Base-by-base conservation (phyloP, 768 basidiomycete species). In the Mycena maculata region DNA sequence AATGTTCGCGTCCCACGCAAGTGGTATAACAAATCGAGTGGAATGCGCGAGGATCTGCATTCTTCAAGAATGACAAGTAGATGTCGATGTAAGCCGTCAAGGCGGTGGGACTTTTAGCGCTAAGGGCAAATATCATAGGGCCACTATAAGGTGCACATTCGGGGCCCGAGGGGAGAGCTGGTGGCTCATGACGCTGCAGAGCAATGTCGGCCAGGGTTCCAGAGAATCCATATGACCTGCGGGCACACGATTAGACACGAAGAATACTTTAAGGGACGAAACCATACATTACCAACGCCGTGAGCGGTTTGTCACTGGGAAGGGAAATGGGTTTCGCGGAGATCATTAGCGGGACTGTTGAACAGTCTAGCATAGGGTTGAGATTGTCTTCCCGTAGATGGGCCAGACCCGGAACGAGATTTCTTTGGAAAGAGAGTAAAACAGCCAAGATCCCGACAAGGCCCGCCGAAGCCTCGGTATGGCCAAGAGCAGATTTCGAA, bases 211-310 rank as follows among this genome's bases (percentile, higher is more conserved):
- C 65, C 22, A 70, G 41, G 11, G 69, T 70, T 6, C 69, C 69
- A 6, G 69, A 60, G 36, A 70, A 63, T 0, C 69, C 69, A 30
- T 65, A 67, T 1, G 69, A 62, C 54, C 69, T 65, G n/a, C 53
- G 20, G 4, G 38, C 20, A 31, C n/a, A 38, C n/a, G 2, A 25
- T 52, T 28, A 62, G 28, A 18, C 30, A 20, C 30, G 16, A 28
- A 16, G 18, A 1, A 41, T 22, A 23, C n/a, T 10, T n/a, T 13
- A 13, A 49, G 30, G 12, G 25, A 63, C 28, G 8, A n/a, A 47
- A n/a, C n/a, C 63, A 23, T 42, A 69, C 67, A 69, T 36, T 33
- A 69, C 67, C 2, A 55, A 31, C 18, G 67, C 61, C 15, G 44
- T 31, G 22, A 55, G 41, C 2, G 62, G 61, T 25, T 20, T 45